Evolutionary conservation across 345 rosid species (phyloP).

Genomic region (Linum usitatissimum): DNA sequence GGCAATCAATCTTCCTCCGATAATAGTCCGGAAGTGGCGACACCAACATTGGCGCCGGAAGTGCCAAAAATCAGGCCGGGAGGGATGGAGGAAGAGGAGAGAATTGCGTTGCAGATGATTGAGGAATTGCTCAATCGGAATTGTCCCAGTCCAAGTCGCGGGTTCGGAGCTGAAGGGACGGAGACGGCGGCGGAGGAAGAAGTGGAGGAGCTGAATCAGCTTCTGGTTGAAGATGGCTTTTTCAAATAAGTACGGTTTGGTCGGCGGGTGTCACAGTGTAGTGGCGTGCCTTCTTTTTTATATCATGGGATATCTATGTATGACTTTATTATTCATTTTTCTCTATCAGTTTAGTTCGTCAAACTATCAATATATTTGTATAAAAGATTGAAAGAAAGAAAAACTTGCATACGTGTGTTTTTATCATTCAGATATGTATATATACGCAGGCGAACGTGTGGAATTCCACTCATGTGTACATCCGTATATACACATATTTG

Average conservation of each 20-base stretch:
- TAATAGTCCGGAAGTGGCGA: not conserved
- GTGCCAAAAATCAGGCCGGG: constrained; percentile 13
- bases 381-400: too few species aligned
- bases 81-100: constrained; percentile 51
- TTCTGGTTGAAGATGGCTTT: not conserved
- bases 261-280: not conserved
- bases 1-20: constrained; percentile 15
- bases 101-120: constrained; percentile 80
- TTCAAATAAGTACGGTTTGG: not conserved
- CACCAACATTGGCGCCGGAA: not conserved
- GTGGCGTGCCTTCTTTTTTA: too few species aligned
- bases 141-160: constrained; percentile 11
- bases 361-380: too few species aligned
- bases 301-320: not conserved
- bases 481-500: too few species aligned
- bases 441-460: too few species aligned
- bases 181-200: not conserved
- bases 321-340: too few species aligned
- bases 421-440: too few species aligned
- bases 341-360: too few species aligned
- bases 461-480: too few species aligned
- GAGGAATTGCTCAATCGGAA: constrained; percentile 82
- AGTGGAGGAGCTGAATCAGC: not conserved
- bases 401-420: too few species aligned
- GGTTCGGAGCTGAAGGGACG: not conserved